Conservation (phyloP, 2,329 filamentous ascomycete genomes). For the Penicillium sp. region DNA sequence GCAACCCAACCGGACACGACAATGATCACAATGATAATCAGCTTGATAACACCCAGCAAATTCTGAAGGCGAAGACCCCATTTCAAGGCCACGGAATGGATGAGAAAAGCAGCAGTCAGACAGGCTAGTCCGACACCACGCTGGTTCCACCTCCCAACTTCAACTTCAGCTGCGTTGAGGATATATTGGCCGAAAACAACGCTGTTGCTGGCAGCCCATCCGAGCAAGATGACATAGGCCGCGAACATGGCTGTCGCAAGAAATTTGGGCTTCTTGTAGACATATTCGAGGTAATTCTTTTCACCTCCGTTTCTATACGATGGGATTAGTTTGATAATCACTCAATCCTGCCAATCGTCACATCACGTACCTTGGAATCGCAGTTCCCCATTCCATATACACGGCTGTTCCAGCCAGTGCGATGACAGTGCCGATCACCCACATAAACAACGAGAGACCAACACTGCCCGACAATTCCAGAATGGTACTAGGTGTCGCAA, state of each 20-base stretch:
- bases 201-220: conserved; percentile 55
- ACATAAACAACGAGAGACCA: conserved; percentile 51
- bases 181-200: conserved; percentile 56
- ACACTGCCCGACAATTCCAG: conserved; percentile 48
- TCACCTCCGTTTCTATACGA: conserved; percentile 52
- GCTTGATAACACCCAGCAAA: conserved; percentile 51
- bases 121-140: conserved; percentile 51
- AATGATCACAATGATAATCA: conserved; percentile 52
- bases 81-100: conserved; percentile 50
- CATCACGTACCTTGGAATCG: conserved; percentile 44
- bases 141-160: conserved; percentile 52
- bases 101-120: conserved; percentile 50
- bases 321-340: background rate
- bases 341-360: background rate
- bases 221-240: conserved; percentile 52
- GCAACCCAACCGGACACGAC: conserved; percentile 47
- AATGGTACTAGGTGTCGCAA: conserved; percentile 51
- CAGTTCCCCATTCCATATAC: conserved; percentile 54
- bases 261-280: conserved; percentile 54
- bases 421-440: conserved; percentile 52
- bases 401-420: conserved; percentile 46
- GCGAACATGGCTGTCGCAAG: conserved; percentile 57
- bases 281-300: conserved; percentile 56
- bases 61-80: conserved; percentile 53
- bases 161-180: conserved; percentile 48